Percentiles rank a stretch among this genome's conserved stretches.
Evolutionary conservation across 2,329 filamentous ascomycete species (phyloP).

Genomic region (Paecilomyces niveus): DNA sequence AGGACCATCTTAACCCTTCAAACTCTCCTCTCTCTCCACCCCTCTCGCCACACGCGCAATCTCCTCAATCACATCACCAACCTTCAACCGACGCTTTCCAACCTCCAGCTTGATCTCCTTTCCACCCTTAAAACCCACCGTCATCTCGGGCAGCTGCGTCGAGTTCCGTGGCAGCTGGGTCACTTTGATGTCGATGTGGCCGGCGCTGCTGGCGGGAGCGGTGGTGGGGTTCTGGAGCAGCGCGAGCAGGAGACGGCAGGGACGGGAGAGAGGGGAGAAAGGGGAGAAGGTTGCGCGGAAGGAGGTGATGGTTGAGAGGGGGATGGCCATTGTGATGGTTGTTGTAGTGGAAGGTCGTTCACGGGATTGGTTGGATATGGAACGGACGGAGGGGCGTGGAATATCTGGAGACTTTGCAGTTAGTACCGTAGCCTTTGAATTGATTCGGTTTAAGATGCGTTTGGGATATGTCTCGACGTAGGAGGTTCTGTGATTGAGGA

Average conservation of each 20-base stretch:
- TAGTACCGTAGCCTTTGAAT: background rate
- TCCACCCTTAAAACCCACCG: slow-evolving; percentile 90
- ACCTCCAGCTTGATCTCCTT: slow-evolving; percentile 80
- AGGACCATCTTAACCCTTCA: slow-evolving; percentile 42
- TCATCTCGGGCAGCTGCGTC: slow-evolving; percentile 60
- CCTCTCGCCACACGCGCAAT: slow-evolving; percentile 81
- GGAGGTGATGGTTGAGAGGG: slow-evolving; percentile 52
- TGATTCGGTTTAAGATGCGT: background rate
- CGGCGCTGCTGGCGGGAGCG: slow-evolving; percentile 66
- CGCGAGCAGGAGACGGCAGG: slow-evolving; percentile 81
- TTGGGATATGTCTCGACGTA: background rate
- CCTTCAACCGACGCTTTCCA: slow-evolving; percentile 68
- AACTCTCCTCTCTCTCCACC: slow-evolving; percentile 74
- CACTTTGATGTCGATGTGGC: slow-evolving; percentile 68
- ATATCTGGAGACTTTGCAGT: background rate
- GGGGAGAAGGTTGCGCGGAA: slow-evolving; percentile 87
- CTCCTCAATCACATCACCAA: slow-evolving; percentile 81
- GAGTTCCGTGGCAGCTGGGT: slow-evolving; percentile 66
- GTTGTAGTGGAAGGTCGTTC: background rate
- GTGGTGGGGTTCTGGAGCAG: slow-evolving; percentile 77
- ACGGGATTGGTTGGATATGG: background rate
- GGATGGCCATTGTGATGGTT: slow-evolving; percentile 26
- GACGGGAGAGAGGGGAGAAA: slow-evolving; percentile 71
- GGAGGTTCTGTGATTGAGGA: background rate
- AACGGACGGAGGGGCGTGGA: background rate